Conservation (phyloP, 805 yeast genomes). For the Candida montana region DNA sequence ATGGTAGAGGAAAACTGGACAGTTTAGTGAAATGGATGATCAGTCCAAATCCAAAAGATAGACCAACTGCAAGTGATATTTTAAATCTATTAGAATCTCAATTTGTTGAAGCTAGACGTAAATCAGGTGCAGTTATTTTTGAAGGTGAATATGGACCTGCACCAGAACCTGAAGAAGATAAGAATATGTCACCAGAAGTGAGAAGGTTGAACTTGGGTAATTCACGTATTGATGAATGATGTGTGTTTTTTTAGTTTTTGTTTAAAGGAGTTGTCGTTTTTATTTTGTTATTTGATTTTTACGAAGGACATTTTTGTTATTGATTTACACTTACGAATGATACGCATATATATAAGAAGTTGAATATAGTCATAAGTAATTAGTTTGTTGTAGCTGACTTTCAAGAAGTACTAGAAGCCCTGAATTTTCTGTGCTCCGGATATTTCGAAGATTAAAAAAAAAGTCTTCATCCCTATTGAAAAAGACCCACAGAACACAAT, state of each 20-base stretch:
- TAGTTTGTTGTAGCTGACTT: too few species aligned
- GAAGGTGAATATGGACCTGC: conserved; percentile 95
- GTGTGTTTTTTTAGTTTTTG: too few species aligned
- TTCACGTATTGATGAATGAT: neutral
- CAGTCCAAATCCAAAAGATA: conserved; percentile 67
- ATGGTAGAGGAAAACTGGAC: conserved; percentile 70
- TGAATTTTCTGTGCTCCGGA: neutral
- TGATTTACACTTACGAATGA: neutral
- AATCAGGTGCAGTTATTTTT: conserved; percentile 89
- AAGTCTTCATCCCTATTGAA: neutral
- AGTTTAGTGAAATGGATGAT: conserved; percentile 83
- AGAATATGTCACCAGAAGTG: conserved; percentile 16
- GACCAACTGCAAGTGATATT: conserved; percentile 80
- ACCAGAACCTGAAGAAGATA: conserved; percentile 38
- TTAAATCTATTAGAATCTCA: conserved; percentile 66
- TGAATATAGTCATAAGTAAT: too few species aligned
- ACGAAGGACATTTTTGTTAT: neutral
- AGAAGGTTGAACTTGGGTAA: conserved; percentile 19
- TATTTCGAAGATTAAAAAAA: conserved; percentile 1
- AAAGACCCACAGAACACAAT: neutral
- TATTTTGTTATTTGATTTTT: neutral
- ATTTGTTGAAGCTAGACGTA: conserved; percentile 72
- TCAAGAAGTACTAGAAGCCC: conserved; percentile 2
- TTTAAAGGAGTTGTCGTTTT: neutral
- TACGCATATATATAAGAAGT: neutral